Evolutionary conservation across 805 yeast genomes (phyloP), one percentile per base, ranked within the genome.

Genomic region (Candida fluviatilis): DNA sequence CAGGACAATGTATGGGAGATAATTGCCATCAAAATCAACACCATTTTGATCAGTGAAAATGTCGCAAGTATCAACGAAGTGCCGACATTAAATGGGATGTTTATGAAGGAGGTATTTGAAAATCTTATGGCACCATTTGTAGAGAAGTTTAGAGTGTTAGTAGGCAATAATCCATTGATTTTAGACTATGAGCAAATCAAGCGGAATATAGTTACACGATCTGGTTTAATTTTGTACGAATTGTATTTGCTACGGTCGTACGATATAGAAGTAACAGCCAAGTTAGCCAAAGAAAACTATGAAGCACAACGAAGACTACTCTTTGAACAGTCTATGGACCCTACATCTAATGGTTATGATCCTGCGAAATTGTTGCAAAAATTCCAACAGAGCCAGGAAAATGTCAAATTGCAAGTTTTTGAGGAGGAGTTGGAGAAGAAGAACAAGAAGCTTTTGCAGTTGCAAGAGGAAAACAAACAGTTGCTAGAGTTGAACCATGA

Each of bases 1-100:
- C 50, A 49, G 36, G 60, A 58, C 23, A 59, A 59, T 39, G 37
- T 48, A 1, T 62, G 68, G 68, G 68, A 61, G 45, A 42, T 57
- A 2, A 46, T 62, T 13, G 67, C 68, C n/a, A 61, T 61, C 18
- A 57, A 57, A 31, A 41, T 62, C 16, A 58, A 52, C 40, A 54
- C 45, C 25, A 32, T 40, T 25, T 49, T 49, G 14, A 54, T 54
- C 35, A 34, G 38, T 3, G 35, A 42, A 2, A 32, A 53, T 2
- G 24, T 55, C 7, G 42, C 38, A 5, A 43, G 46, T 12, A 18
- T 50, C 11, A 51, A 47, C 4, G 56, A 57, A 29, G 18, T 58
- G 5, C 62, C 64, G 3, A 53, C 51, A 8, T 40, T 60, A 16
- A 60, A 46, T 39, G 64, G 65, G 3, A 17, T 38, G 4, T 57